Evolutionary conservation across 192 early-diverging fungal genomes (phyloP), one percentile per base, ranked within the genome.

Genomic region (Backusella westeae): DNA sequence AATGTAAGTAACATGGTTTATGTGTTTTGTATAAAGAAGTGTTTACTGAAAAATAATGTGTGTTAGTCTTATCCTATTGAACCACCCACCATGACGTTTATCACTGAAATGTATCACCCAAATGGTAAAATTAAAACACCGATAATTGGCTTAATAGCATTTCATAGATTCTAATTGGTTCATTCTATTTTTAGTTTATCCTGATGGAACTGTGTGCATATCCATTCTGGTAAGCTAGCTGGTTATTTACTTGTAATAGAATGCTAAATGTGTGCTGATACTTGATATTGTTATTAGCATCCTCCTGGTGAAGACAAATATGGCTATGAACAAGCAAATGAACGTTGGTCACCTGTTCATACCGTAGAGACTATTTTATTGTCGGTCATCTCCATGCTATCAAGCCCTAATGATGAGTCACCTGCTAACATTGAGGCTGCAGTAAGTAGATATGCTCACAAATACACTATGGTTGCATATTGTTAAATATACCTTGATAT

Each of bases 321-420:
- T 75, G 96, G 96, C 0, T 99, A 99, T 80, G 96, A 98, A 78
- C 80, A 91, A 67, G 90, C 96, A 3, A 86, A 86, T 42, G 97
- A 99, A 80, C 89, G 97, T 74, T 99, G 97, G 97, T 87, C 90
- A 26, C 96, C 97, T n/a, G 92, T 96, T 23, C 96, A 97, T 85
- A 96, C 95, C 2, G 96, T 98, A 38, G 95, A 98, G 82, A 93
- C 95, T 12, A 96, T 99, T 71, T 81, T 98, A 35, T 67, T 98
- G 29, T 93, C 91, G 72, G 95, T 99, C 15, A 93, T 97, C 32
- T 91, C 92, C 39, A 97, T 99, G 96, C 86, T 99, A 15, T 92
- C 90, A 34, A 87, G 87, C 39, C 97, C 97, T 26, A 99, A 99
- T 84, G 94, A 95, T 80, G 95, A 99, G 75, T 94, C 93, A 29